phyloP scores from a whole-genome alignment of 352 stramenopile species.

The Globisporangium canariense region DNA sequence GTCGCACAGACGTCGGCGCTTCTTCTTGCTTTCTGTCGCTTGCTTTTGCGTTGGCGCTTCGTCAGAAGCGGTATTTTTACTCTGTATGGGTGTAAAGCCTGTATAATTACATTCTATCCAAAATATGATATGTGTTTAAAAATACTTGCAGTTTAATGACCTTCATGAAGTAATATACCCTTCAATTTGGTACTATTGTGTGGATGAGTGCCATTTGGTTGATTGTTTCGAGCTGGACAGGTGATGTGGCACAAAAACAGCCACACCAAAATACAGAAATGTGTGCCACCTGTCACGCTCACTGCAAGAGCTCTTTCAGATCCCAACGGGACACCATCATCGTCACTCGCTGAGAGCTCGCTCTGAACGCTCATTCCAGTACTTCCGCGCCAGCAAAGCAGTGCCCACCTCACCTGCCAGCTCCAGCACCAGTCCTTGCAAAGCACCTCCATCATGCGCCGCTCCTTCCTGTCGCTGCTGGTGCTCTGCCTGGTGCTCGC shows the following conservation, averaged over 20 bases:
- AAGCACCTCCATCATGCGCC: slow-evolving; percentile 32
- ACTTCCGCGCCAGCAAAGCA: not conserved
- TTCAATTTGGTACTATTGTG: not conserved
- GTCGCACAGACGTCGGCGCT: not conserved
- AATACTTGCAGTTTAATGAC: not conserved
- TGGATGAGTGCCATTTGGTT: not conserved
- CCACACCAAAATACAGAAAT: not conserved
- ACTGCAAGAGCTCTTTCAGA: slow-evolving; percentile 4
- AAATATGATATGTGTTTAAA: not conserved
- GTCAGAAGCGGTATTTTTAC: slow-evolving; percentile 14
- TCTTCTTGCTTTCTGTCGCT: not conserved
- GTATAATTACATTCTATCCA: not conserved
- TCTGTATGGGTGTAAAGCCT: not conserved
- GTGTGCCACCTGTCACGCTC: slow-evolving; percentile 9
- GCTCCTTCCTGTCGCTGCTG: slow-evolving; percentile 40
- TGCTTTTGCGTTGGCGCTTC: slow-evolving; percentile 3
- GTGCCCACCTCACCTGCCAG: not conserved
- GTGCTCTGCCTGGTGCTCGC: slow-evolving; percentile 39
- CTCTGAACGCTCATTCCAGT: not conserved
- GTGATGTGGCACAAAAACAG: not conserved
- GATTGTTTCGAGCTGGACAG: not conserved
- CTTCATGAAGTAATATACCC: not conserved
- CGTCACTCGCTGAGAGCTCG: slow-evolving; percentile 6
- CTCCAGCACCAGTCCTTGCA: not conserved
- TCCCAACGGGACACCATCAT: not conserved